Base-by-base conservation (phyloP, 805 yeast genomes). In the Yamadazyma ubonensis region DNA sequence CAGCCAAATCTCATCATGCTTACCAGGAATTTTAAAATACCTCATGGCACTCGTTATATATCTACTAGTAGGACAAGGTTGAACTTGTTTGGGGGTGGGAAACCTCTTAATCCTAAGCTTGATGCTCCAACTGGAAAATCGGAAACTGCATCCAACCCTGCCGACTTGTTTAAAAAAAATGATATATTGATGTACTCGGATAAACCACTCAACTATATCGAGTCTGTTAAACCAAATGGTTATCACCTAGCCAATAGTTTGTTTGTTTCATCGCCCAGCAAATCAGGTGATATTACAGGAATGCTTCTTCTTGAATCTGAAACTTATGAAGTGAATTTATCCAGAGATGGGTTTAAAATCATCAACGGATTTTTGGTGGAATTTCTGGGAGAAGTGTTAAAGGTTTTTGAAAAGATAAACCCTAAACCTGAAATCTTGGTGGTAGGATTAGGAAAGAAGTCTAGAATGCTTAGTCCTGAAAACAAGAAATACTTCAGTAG, bases 381-480 rank as follows among this genome's bases (percentile, higher is more conserved):
- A 23, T 66, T 83, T 36, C 61, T 66, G 39, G 59, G 60, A 11
- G 55, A 63, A n/a, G 59, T 75, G 0, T 59, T 80, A 18, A 67
- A 67, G 10, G 55, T 83, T 3, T 70, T 83, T 41, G 71, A 69
- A 14, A 62, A 79, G 5, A 58, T 83, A 1, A 78, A 80, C 55
- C 95, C 95, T 3, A 79, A 80, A 52, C 95, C 95, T 0, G 95
- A 86, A 53, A 66, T 86, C 32, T 50, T 84, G 34, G 80, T 85
- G 6, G 61, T 86, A 12, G 95, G 95, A 1, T 62, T 84, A 17
- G 95, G 95, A 0, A 65, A 67, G 42, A 69, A 73, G 43, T 72
- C 85, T 2, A 68, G 93, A 33, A 70, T 84, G 58, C 63, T 86
- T 48, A 74, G 80, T 25, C 80, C 78, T n/a, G 48, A 57, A 7